phyloP scores from a whole-genome alignment of 2,329 filamentous ascomycete species.

The Epichloe gansuensis region DNA sequence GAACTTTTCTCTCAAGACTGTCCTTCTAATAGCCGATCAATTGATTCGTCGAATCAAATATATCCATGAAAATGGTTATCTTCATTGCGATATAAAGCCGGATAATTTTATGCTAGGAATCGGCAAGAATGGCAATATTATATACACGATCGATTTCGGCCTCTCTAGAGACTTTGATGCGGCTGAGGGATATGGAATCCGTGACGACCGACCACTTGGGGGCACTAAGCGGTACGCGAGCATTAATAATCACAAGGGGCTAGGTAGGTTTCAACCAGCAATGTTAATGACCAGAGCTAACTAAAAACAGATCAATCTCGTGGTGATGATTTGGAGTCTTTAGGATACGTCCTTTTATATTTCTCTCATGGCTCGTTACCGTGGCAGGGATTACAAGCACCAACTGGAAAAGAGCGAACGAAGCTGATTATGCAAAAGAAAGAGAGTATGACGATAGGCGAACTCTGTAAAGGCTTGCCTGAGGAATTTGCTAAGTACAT shows the following conservation, averaged over 20 bases:
- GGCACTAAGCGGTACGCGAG: background rate
- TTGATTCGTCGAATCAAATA: conserved; percentile 98
- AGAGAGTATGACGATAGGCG: conserved; percentile 49
- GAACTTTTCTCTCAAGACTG: conserved; percentile 97
- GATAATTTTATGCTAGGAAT: conserved; percentile 99
- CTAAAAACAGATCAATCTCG: background rate
- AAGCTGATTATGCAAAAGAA: conserved; percentile 12
- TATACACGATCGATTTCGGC: conserved; percentile 98
- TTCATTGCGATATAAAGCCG: conserved; percentile 98
- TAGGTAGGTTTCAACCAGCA: background rate
- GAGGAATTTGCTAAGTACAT: conserved; percentile 67
- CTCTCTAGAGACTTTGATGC: conserved; percentile 40
- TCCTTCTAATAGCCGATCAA: conserved; percentile 90
- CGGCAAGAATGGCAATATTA: conserved; percentile 96
- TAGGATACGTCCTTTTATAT: conserved; percentile 3
- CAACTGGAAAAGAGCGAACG: conserved; percentile 50
- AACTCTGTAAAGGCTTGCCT: conserved; percentile 62
- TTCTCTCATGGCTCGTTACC: background rate
- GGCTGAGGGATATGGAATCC: background rate
- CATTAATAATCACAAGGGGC: conserved; percentile 1
- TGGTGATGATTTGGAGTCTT: conserved; percentile 1
- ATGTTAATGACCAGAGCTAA: background rate
- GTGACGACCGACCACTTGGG: background rate
- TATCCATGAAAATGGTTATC: conserved; percentile 98
- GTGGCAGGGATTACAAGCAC: background rate